These are phyloP conservation scores for Tricladium varicosporioides DNA, from an alignment of 2,329 filamentous ascomycete genomes.

Conservation along the genomic window DNA sequence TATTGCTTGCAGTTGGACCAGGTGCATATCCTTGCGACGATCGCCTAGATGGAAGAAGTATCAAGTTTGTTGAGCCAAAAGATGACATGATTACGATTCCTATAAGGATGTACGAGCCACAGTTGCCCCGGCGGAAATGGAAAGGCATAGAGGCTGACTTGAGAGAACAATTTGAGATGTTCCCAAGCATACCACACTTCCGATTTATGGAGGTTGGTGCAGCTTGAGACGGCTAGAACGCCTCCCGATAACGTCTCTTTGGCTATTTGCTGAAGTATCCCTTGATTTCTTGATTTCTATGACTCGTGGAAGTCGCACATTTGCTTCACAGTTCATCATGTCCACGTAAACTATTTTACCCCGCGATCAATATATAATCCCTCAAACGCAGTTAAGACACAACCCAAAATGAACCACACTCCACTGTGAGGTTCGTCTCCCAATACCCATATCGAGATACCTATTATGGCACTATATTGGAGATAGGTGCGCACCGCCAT, in stretches of 20 bases:
- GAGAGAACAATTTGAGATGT: background rate
- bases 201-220: background rate
- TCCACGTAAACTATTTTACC: background rate
- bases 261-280: background rate
- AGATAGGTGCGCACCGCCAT: no score
- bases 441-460: no score
- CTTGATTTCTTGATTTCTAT: background rate
- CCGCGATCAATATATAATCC: background rate
- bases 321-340: background rate
- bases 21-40: no score
- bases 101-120: background rate
- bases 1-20: no score
- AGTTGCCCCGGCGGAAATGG: background rate
- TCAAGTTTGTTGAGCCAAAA: no score
- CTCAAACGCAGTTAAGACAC: background rate
- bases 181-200: background rate
- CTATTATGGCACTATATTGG: no score
- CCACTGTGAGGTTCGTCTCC: no score
- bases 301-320: no score
- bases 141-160: background rate
- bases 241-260: background rate
- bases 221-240: background rate
- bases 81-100: background rate
- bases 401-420: no score
- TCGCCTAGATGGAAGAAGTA: no score